phyloP scores from a whole-genome alignment of 2,329 filamentous ascomycete genomes.

The Fusarium abutilonis region DNA sequence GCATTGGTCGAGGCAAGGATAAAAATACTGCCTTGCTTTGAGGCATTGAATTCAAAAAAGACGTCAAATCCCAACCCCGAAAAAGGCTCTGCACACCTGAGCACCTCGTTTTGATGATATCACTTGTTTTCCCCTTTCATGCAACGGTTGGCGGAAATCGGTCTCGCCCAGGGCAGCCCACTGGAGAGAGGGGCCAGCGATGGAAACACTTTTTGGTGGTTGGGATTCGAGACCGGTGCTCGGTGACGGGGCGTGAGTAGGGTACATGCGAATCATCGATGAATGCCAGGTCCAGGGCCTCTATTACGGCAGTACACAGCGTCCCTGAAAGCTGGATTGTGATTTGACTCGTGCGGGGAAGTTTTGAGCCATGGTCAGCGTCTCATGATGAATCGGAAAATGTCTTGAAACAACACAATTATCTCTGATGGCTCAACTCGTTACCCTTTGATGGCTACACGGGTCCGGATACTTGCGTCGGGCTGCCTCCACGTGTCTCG shows the following conservation, averaged over 20 bases:
- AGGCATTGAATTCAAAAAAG: conserved; percentile 66
- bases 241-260: conserved; percentile 39
- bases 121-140: conserved; percentile 32
- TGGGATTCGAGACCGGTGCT: conserved; percentile 37
- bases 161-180: conserved; percentile 41
- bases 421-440: conserved; percentile 18
- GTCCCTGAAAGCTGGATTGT: conserved; percentile 44
- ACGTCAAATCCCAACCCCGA: conserved; percentile 54
- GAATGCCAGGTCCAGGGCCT: conserved; percentile 45
- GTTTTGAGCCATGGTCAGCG: conserved; percentile 46
- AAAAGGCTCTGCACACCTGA: conserved; percentile 41
- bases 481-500: conserved; percentile 19
- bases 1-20: conserved; percentile 68
- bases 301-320: conserved; percentile 45
- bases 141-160: conserved; percentile 40
- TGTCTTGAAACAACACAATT: conserved; percentile 42
- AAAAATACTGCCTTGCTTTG: conserved; percentile 63
- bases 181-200: conserved; percentile 42
- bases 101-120: conserved; percentile 41
- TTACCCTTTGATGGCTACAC: conserved; percentile 16
- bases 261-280: conserved; percentile 47
- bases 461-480: conserved; percentile 3
- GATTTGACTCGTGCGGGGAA: conserved; percentile 45
- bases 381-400: conserved; percentile 47
- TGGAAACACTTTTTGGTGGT: conserved; percentile 41